Percentiles rank a stretch among this genome's conserved stretches.
These are phyloP conservation scores for Karstenula rhodostoma DNA, from an alignment of 2,329 filamentous ascomycete genomes.

Conservation along the genomic window DNA sequence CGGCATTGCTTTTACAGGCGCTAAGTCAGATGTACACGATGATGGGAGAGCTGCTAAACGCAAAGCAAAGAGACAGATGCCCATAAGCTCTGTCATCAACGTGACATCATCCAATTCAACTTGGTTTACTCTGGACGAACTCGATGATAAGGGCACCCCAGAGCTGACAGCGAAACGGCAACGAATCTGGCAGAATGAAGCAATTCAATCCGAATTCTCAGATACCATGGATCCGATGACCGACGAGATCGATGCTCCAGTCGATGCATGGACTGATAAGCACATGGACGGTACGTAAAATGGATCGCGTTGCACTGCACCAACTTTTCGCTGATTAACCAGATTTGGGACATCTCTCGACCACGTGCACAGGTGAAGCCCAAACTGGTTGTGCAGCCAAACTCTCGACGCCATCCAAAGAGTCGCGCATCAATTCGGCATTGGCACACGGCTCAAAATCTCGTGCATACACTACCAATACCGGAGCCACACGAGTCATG, in stretches of 20 bases:
- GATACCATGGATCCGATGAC: background rate
- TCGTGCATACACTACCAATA: constrained; percentile 16
- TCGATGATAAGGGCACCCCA: constrained; percentile 15
- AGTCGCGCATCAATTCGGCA: background rate
- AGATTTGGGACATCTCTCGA: constrained; percentile 14
- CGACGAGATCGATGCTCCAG: background rate
- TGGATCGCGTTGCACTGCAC: background rate
- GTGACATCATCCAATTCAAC: background rate
- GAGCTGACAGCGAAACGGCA: constrained; percentile 23
- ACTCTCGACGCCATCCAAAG: background rate
- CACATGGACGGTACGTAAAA: background rate
- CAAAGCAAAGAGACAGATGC: constrained; percentile 18
- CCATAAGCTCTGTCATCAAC: constrained; percentile 1
- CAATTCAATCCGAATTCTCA: background rate
- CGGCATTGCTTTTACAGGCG: background rate
- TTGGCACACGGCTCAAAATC: background rate
- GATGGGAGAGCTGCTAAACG: constrained; percentile 2
- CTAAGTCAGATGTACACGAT: background rate
- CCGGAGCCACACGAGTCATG: constrained; percentile 10
- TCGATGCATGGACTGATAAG: background rate
- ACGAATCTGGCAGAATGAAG: constrained; percentile 12
- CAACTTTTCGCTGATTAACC: constrained; percentile 2
- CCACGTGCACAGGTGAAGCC: constrained; percentile 15
- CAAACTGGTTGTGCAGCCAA: background rate
- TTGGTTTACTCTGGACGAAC: constrained; percentile 18